Base-by-base conservation (phyloP, 2,329 filamentous ascomycete species). In the Neopestalotiopsis clavispora region DNA sequence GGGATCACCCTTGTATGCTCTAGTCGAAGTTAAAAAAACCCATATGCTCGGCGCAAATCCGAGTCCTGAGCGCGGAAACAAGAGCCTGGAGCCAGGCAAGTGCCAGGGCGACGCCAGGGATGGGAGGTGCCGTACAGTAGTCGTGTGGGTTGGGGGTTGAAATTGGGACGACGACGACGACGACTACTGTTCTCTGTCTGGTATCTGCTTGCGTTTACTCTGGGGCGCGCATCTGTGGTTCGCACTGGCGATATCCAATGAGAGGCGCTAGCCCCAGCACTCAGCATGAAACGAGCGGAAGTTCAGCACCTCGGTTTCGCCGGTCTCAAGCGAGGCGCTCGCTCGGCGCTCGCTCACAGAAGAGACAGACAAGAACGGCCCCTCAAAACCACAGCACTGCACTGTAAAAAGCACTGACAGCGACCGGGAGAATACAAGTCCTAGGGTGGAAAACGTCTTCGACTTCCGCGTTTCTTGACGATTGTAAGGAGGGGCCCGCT, bases 231-330 rank as follows among this genome's bases (percentile, higher is more conserved):
- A 20, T 52, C 4, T 4, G 45, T 9, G 45, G 45, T 52, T 52
- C 17, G 9, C 5, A 52, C 17, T 17, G 45, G n/a, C 17, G 3
- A 59, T 30, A 28, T 23, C 23, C 23, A 30, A n/a, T 4, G 57
- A 14, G 13, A 28, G 13, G 57, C 13, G 57, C 23, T 30, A 32
- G 30, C 14, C 14, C 30, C 17, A 20, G 30, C 20, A 42, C 32
- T 62, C 30, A 38, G 30, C 59, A 38, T 62, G 59, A 62, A 62
- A 62, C 59, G 12, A 62, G 28, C 59, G 59, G 32, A 52, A 40
- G 30, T 13, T 40, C 59, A 61, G 59, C 59, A 34, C 59, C 13
- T 62, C 59, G 59, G 59, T 62, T 62, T 62, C 59, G 59, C 59
- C 59, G 59, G 59, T 62, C 30, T 62, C 59, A 62, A 59, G 57